These are phyloP conservation scores for Obba rivulosa DNA, from an alignment of 768 basidiomycete genomes.

Conservation along the genomic window DNA sequence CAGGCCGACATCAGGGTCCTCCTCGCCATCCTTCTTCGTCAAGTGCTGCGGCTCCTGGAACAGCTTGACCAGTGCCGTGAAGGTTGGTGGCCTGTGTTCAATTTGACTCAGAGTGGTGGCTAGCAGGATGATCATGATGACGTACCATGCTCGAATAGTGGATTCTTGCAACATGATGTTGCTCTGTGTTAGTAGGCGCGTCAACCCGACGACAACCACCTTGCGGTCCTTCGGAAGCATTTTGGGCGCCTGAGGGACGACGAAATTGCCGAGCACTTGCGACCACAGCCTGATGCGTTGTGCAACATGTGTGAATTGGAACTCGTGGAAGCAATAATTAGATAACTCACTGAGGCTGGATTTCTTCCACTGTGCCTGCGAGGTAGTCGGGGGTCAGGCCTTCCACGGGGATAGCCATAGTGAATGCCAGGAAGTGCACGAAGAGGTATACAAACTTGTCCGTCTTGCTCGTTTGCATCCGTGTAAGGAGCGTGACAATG, in stretches of 20 bases:
- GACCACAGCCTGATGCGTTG: constrained; percentile 64
- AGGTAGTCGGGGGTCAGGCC: constrained; percentile 77
- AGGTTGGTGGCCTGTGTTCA: constrained; percentile 56
- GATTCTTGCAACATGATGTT: constrained; percentile 63
- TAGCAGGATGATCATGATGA: not conserved
- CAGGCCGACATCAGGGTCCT: constrained; percentile 52
- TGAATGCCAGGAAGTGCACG: constrained; percentile 70
- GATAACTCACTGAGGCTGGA: constrained; percentile 80
- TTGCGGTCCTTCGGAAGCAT: constrained; percentile 82
- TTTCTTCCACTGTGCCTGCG: constrained; percentile 70
- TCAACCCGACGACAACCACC: constrained; percentile 74
- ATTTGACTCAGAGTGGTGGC: not conserved
- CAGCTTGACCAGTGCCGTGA: constrained; percentile 69
- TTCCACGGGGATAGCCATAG: constrained; percentile 67
- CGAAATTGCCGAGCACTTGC: constrained; percentile 69
- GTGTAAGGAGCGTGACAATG: constrained; percentile 72
- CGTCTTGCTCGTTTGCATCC: constrained; percentile 86
- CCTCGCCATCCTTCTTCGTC: constrained; percentile 32
- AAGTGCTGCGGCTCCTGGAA: constrained; percentile 77
- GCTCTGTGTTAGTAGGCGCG: constrained; percentile 73
- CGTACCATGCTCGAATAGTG: constrained; percentile 60
- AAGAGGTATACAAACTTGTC: constrained; percentile 84
- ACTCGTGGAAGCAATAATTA: too few species aligned
- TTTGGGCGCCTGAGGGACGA: constrained; percentile 77
- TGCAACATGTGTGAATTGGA: too few species aligned